Percentiles rank a stretch among this genome's conserved stretches.
Evolutionary conservation across 768 basidiomycete species (phyloP).

Genomic region (Russula earlei): DNA sequence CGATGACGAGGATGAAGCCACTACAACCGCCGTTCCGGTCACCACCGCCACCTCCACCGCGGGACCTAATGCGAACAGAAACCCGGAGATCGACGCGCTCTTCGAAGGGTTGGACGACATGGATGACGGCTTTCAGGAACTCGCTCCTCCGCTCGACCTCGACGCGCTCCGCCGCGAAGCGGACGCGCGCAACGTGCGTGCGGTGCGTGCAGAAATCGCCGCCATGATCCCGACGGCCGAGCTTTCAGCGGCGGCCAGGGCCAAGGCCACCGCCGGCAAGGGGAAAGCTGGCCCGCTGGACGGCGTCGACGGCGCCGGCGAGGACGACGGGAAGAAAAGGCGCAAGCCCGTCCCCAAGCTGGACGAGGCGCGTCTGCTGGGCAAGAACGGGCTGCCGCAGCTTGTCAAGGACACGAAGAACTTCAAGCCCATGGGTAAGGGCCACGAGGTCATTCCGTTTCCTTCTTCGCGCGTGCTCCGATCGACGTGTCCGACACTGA

Average conservation of each 20-base stretch:
- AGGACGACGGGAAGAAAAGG: conserved; percentile 33
- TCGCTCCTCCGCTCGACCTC: conserved; percentile 45
- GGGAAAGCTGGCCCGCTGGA: conserved; percentile 22
- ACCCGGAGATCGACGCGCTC: conserved; percentile 32
- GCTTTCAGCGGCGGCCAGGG: conserved; percentile 26
- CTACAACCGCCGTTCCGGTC: neutral
- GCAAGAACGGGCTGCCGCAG: conserved; percentile 67
- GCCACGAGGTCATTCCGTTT: conserved; percentile 73
- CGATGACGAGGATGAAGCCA: conserved; percentile 44
- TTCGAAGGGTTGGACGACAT: conserved; percentile 39
- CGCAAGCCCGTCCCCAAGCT: conserved; percentile 48
- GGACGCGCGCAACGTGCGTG: conserved; percentile 36
- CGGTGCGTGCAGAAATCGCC: conserved; percentile 36
- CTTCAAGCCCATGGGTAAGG: conserved; percentile 81
- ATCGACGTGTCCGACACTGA: neutral
- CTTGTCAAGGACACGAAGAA: conserved; percentile 68
- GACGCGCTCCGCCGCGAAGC: conserved; percentile 47
- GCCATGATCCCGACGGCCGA: conserved; percentile 40
- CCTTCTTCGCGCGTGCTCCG: neutral
- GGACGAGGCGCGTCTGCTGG: conserved; percentile 69
- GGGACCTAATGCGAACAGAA: conserved; percentile 3
- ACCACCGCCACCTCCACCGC: neutral
- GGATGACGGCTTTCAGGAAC: conserved; percentile 30
- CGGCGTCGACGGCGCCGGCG: conserved; percentile 26
- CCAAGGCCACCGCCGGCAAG: conserved; percentile 27